Base-by-base conservation (phyloP, 2,329 filamentous ascomycete genomes). In the Ascocoryne sarcoides region DNA sequence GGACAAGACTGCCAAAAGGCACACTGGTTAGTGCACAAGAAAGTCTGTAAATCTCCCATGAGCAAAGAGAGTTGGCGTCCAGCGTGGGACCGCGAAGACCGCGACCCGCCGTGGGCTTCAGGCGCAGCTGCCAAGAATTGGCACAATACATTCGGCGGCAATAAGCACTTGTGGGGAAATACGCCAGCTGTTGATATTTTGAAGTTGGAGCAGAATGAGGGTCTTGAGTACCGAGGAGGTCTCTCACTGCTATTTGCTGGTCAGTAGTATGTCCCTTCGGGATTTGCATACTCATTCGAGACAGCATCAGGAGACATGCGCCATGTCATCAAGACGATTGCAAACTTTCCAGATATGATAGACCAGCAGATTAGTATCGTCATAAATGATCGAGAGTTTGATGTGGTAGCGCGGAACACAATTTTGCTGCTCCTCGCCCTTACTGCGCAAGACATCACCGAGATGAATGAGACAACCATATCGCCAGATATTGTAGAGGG, bases 381-480 rank as follows among this genome's bases (percentile, higher is more conserved):
- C 10, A 46, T 49, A 28, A 51, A 51, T 35, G 48, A 51, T 33
- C 23, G n/a, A 28, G 46, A 49, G 7, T 40, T 51, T 41, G 44
- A 45, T 39, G 33, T 49, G 14, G 48, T 51, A 5, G 46, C 46
- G 41, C 21, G 46, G 29, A 51, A 49, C 28, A 30, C 40, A 10
- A 47, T 49, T 42, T 17, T 50, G 17, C 39, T 50, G 3, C 44
- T 49, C 15, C 29, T 47, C 5, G 44, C 46, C 28, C 37, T 47
- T 42, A n/a, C 5, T 4, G 15, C 20, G 4, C 5, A 34, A 4
- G 5, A 34, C 32, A 34, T 12, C 15, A 18, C 5, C n/a, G 16
- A 34, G 32, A 10, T 10, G 32, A 18, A n/a, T n/a, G n/a, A n/a
- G n/a, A n/a, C n/a, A n/a, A n/a, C n/a, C n/a, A n/a, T n/a, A n/a